Base-by-base conservation (phyloP, 140 eudicot genomes). In the Flaveria floridana region DNA sequence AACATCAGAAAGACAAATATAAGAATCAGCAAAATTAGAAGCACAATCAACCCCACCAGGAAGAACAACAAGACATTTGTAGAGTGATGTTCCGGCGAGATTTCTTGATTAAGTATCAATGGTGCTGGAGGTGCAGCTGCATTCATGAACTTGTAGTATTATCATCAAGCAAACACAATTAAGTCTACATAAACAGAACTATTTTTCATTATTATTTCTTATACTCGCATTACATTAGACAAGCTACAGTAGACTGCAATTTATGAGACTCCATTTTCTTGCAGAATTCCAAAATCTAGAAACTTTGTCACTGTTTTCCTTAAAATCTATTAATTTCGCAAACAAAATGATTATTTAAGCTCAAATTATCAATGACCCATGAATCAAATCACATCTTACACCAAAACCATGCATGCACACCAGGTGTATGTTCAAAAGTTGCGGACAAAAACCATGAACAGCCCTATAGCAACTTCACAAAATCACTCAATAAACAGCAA, bases 41-140 rank as follows among this genome's bases (percentile, higher is more conserved):
- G 84, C 78, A 85, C 75, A 41, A 89, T 75, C 68, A 80, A 46
- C 18, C 82, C 90, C 37, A 90, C 96, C n/a, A 89, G 79, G 67
- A 87, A 72, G 62, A 87, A 67, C 82, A 74, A 79, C 16, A 87
- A 42, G 68, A 82, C 74, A 2, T 82, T 2, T 10, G 87, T 67
- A 25, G 78, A 63, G 58, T 82, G 81, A 66, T 82, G 61, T 20
- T 70, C 73, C 1, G 44, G 1, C 21, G 86, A 44, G 72, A 84
- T 80, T 73, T 71, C 75, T 77, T 65, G 15, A 30, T 74, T 73
- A 58, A 80, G 82, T 55, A 61, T 50, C 18, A 65, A 64, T 11
- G 86, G 7, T 7, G 84, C 10, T 56, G 92, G 81, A 65, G 87
- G 19, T 64, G 41, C 46, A 25, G 76, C 95, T 84, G 89, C 86